Conservation (phyloP, 805 yeast species). For the Kazachstania bromeliacearum region DNA sequence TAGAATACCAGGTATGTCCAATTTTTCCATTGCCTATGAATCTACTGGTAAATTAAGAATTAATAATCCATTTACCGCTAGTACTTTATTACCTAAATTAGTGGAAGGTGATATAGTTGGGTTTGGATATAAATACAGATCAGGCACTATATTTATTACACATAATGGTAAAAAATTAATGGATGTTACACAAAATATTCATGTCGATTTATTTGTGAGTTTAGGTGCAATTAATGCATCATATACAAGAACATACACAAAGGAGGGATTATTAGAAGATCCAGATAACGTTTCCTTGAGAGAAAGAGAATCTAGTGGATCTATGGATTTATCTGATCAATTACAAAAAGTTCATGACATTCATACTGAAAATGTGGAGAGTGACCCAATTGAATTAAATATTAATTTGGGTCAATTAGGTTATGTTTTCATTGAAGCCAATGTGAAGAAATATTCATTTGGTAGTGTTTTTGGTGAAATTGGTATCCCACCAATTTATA, state of each 20-base stretch:
- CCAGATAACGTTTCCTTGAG: slow-evolving; percentile 27
- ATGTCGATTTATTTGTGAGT: slow-evolving; percentile 34
- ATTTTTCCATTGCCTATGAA: slow-evolving; percentile 64
- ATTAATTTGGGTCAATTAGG: slow-evolving; percentile 73
- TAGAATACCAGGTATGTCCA: slow-evolving; percentile 63
- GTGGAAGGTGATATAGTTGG: slow-evolving; percentile 90
- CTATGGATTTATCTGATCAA: slow-evolving; percentile 17
- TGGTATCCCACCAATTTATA: slow-evolving; percentile 38
- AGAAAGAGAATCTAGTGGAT: slow-evolving; percentile 17
- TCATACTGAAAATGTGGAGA: slow-evolving; percentile 11
- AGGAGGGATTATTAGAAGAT: slow-evolving; percentile 29
- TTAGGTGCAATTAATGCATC: slow-evolving; percentile 33
- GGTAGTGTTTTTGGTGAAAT: slow-evolving; percentile 37
- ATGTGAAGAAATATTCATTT: slow-evolving; percentile 79
- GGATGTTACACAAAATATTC: slow-evolving; percentile 69
- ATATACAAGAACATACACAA: slow-evolving; percentile 30
- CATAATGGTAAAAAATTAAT: slow-evolving; percentile 83
- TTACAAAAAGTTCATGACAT: slow-evolving; percentile 19
- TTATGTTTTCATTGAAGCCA: slow-evolving; percentile 71
- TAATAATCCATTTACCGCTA: slow-evolving; percentile 47
- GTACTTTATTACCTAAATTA: slow-evolving; percentile 34
- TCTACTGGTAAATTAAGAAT: slow-evolving; percentile 61
- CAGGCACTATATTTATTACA: slow-evolving; percentile 85
- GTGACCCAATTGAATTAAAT: slow-evolving; percentile 35
- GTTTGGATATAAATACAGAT: slow-evolving; percentile 71